Conservation (phyloP, 192 early-diverging fungal species). For the Entophlyctis helioformis region DNA sequence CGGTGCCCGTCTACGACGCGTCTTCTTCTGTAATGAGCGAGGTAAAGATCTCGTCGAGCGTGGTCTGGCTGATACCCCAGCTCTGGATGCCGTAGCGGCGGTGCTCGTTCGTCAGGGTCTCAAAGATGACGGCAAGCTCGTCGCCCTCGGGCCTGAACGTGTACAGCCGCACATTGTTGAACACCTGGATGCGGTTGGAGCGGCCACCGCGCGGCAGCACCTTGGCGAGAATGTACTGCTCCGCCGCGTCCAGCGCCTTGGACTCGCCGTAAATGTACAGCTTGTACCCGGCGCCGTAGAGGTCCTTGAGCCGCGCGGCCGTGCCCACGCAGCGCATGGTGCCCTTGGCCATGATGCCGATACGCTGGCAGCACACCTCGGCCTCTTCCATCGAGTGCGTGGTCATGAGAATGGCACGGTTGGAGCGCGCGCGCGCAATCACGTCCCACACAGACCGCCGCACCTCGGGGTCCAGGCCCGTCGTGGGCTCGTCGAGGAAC, state of each 20-base stretch:
- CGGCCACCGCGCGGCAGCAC: slow-evolving; percentile 6
- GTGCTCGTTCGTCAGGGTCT: slow-evolving; percentile 4
- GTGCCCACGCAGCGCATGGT: slow-evolving; percentile 48
- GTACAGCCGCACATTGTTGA: background rate
- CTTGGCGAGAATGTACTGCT: slow-evolving; percentile 4
- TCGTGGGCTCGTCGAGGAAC: too few relatives aligned
- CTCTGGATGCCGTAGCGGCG: slow-evolving; percentile 24
- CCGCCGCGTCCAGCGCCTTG: slow-evolving; percentile 7
- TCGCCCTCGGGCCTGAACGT: slow-evolving; percentile 13
- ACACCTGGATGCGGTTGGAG: background rate
- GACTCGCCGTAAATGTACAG: slow-evolving; percentile 10
- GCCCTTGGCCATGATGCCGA: slow-evolving; percentile 22
- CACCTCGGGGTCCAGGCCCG: too few relatives aligned
- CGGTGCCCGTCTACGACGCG: too few relatives aligned
- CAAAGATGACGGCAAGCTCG: slow-evolving; percentile 36
- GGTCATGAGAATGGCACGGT: slow-evolving; percentile 15
- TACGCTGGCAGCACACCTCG: slow-evolving; percentile 10
- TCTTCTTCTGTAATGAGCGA: too few relatives aligned
- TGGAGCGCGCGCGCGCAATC: background rate
- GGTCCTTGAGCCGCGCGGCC: slow-evolving; percentile 35
- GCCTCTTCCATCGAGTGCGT: slow-evolving; percentile 29
- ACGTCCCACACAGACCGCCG: slow-evolving; percentile 20
- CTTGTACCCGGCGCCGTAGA: slow-evolving; percentile 5
- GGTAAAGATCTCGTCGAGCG: slow-evolving; percentile 51
- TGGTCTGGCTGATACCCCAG: slow-evolving; percentile 47